Conservation (phyloP, 352 stramenopile genomes). For the Globisporangium ultimum region DNA sequence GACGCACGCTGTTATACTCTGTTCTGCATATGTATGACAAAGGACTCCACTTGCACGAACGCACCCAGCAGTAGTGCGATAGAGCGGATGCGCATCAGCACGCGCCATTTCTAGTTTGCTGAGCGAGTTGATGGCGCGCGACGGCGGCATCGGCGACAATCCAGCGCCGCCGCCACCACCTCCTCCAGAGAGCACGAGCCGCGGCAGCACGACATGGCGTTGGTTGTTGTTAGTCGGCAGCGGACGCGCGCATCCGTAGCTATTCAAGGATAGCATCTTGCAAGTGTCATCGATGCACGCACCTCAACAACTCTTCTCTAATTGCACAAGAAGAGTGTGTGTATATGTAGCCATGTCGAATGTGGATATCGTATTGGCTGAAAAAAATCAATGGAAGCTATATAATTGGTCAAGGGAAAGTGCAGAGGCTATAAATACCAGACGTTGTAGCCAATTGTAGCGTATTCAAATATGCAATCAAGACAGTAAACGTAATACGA, state of each 20-base stretch:
- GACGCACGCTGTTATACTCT: background rate
- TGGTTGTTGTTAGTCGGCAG: slow-evolving; percentile 16
- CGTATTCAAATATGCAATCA: too few species aligned
- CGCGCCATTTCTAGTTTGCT: slow-evolving; percentile 51
- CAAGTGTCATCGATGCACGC: background rate
- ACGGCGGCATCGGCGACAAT: slow-evolving; percentile 16
- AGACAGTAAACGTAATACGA: too few species aligned
- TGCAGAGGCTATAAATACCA: too few species aligned
- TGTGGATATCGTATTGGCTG: too few species aligned
- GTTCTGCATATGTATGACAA: too few species aligned
- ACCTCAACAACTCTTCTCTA: background rate
- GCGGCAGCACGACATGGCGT: slow-evolving; percentile 30
- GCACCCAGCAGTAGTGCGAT: slow-evolving; percentile 49
- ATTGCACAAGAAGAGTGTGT: too few species aligned
- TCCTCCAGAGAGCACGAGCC: slow-evolving; percentile 25
- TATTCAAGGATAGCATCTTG: slow-evolving; percentile 21
- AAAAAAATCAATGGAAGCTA: too few species aligned
- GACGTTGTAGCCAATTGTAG: too few species aligned
- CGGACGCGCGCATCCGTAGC: slow-evolving; percentile 13
- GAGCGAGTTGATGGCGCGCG: slow-evolving; percentile 37
- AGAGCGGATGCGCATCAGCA: slow-evolving; percentile 36
- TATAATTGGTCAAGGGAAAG: too few species aligned
- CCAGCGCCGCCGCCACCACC: slow-evolving; percentile 11
- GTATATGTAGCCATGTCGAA: too few species aligned
- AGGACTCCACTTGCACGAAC: background rate